Evolutionary conservation across 2,329 filamentous ascomycete species (phyloP), one percentile per base, ranked within the genome.

Genomic region (Clarireedia sp.): DNA sequence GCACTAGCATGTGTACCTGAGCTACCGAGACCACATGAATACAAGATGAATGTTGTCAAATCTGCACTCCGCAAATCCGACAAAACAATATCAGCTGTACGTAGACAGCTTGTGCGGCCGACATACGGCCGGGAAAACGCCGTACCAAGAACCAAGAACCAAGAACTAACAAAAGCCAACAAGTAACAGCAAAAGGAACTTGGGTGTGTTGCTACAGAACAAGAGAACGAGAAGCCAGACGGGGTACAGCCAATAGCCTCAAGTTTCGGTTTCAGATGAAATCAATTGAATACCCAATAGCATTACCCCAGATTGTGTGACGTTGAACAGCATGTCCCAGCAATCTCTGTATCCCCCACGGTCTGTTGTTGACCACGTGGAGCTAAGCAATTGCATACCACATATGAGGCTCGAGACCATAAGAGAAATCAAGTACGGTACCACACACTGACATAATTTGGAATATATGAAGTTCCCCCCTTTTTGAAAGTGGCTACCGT

Each of bases 61-160:
- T 33, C 26, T 52, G 41, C 51, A 53, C 51, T 43, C 51, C 51
- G 51, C 51, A 54, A 33, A 48, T 54, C 43, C 51, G 26, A 44
- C 21, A 21, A 40, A 44, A 54, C 24, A 19, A 17, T 48, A 54
- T 54, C 36, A 54, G 43, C 47, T 23, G 14, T n/a, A 54, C n/a
- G n/a, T n/a, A n/a, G n/a, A n/a, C 33, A 48, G 38, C 33, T 33
- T 48, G 43, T 33, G 24, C 24, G 41, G 47, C 51, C 51, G 51
- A 54, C 37, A 17, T 54, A 54, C 46, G 51, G 43, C 51, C 51
- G 51, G 40, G 26, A 54, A 40, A 40, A 38, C 16, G 51, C 43
- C 44, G 44, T 53, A 41, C 3, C 16, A 41, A 41, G 38, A 26
- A 26, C 3, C 16, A 41, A 41, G 38, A 26, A 26, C 24, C 24